Evolutionary conservation across 805 yeast species (phyloP), one percentile per base, ranked within the genome.

Genomic region (Blastobotrys chiropterorum): DNA sequence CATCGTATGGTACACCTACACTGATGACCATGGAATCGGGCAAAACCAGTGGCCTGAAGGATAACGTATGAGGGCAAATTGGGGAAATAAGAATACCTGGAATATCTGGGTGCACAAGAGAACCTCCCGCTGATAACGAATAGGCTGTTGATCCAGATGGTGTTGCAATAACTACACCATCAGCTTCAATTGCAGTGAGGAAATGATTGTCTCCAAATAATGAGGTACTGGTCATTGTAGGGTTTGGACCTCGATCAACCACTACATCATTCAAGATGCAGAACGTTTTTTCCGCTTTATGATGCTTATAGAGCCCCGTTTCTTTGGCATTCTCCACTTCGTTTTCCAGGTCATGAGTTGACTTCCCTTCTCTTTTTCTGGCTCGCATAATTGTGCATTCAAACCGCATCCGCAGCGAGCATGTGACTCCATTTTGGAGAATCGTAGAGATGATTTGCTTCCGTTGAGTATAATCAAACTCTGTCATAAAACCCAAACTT

Each of bases 71-170:
- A 1, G 97, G 96, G 64, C 97, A 90, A 54, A 90, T 90, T 1
- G 97, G 97, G 0, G 97, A 89, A 2, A 90, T 88, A 50, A 89
- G 81, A 21, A 90, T 86, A 8, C 95, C 96, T 57, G 88, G 84
- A 14, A 90, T 95, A 22, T 87, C 88, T 0, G 97, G 97, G 61
- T 90, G 96, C 2, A 90, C 95, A 46, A 90, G 75, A 0, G 96
- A 85, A 0, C 97, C 97, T 11, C 97, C 97, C 0, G 97, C 97
- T 44, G 95, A 85, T 31, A 90, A 71, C 0, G 96, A 89, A 66
- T 90, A 90, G 0, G 97, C 97, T 0, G 97, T 58, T n/a, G 84
- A 79, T 0, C 88, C 88, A 16, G 85, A 81, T 5, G 88, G 87
- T 0, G 87, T 80, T 2, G 85, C 74, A 44, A 81, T 76, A 11